These are phyloP conservation scores for Orychophragmus violaceus DNA, from an alignment of 345 rosid species.

Conservation along the genomic window DNA sequence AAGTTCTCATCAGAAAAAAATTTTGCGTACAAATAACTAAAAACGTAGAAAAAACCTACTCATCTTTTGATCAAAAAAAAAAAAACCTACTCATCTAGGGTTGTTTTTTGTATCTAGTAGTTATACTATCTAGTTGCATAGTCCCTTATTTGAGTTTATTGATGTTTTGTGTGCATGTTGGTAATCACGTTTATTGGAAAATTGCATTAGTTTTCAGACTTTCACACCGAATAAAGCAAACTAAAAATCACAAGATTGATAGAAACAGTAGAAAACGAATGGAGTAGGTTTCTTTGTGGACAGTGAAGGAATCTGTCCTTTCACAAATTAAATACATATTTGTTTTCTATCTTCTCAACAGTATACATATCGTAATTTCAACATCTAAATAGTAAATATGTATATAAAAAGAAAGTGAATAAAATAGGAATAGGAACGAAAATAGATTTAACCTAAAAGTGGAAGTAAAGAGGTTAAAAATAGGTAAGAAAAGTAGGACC, in stretches of 20 bases:
- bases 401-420: constrained; percentile 2
- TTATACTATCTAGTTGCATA: too few species aligned
- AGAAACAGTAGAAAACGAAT: neutral
- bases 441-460: constrained; percentile 20
- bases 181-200: neutral
- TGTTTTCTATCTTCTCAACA: too few species aligned
- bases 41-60: too few species aligned
- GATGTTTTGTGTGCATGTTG: too few species aligned
- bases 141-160: too few species aligned
- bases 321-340: neutral
- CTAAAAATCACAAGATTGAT: neutral
- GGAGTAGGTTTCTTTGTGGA: constrained; percentile 9
- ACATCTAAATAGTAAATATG: constrained; percentile 6
- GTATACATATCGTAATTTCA: neutral
- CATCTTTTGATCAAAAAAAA: too few species aligned
- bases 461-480: constrained; percentile 16
- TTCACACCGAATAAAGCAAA: neutral
- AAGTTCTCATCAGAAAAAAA: too few species aligned
- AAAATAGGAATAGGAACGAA: neutral
- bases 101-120: too few species aligned
- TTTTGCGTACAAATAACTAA: too few species aligned
- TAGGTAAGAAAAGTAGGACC: constrained; percentile 21
- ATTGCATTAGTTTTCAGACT: too few species aligned
- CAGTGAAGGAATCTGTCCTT: constrained; percentile 15
- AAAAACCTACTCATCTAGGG: too few species aligned